A percentile compares a stretch with the other conserved stretches of the same genome.
phyloP scores from a whole-genome alignment of 768 basidiomycete species.

The Pulveroboletus frians region DNA sequence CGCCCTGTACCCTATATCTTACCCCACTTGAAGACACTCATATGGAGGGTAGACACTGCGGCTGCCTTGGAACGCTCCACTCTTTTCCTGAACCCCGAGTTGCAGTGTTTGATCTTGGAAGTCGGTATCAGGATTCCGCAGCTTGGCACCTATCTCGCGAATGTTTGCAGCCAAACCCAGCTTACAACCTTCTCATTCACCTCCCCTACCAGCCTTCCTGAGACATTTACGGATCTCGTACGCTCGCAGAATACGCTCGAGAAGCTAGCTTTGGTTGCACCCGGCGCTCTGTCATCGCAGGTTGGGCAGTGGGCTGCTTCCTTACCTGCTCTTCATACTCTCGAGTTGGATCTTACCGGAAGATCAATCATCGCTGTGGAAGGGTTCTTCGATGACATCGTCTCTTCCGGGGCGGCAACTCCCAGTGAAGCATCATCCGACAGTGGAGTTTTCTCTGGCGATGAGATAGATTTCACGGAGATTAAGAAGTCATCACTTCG shows the following conservation, averaged over 20 bases:
- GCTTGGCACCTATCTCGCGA: constrained; percentile 56
- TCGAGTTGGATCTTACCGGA: constrained; percentile 70
- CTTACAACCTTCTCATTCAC: constrained; percentile 66
- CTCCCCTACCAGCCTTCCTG: constrained; percentile 65
- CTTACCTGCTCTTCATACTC: constrained; percentile 53
- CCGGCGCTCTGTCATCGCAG: constrained; percentile 64
- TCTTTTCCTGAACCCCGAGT: constrained; percentile 61
- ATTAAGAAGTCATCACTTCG: constrained; percentile 65
- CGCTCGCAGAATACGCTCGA: constrained; percentile 55
- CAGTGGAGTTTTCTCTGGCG: constrained; percentile 73
- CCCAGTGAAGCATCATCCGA: constrained; percentile 69
- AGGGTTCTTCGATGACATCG: constrained; percentile 72
- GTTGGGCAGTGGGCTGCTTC: constrained; percentile 73
- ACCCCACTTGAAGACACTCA: constrained; percentile 62
- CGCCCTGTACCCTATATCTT: constrained; percentile 61
- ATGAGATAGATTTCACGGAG: constrained; percentile 72
- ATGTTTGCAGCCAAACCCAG: constrained; percentile 58
- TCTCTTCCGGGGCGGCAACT: constrained; percentile 63
- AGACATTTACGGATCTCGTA: constrained; percentile 63
- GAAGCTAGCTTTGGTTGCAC: constrained; percentile 61
- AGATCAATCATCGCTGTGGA: constrained; percentile 66
- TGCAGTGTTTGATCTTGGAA: constrained; percentile 60
- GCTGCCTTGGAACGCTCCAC: constrained; percentile 59
- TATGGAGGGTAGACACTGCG: constrained; percentile 67
- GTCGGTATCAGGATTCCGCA: constrained; percentile 53